Evolutionary conservation across 1,284 basidiomycete genomes (phyloP).

Genomic region (Trametes pubescens): DNA sequence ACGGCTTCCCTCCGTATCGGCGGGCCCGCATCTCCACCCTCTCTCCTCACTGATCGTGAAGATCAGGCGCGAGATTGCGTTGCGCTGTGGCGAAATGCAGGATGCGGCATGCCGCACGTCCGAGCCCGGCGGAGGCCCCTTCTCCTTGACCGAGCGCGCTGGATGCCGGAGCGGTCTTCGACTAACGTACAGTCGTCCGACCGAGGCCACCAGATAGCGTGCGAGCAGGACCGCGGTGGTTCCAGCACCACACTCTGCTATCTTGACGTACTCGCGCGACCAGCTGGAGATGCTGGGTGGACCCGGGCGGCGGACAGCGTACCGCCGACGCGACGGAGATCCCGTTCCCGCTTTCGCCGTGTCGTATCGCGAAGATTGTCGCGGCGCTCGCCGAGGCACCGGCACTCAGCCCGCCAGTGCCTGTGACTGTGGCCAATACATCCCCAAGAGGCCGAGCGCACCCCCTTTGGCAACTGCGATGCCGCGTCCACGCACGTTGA

Average conservation of each 20-base stretch:
- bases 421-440: not conserved
- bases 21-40: constrained; percentile 10
- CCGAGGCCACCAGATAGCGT: not conserved
- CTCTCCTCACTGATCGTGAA: not conserved
- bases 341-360: constrained; percentile 1
- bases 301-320: not conserved
- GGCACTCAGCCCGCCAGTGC: constrained; percentile 4
- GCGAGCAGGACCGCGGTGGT: not conserved
- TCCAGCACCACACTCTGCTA: constrained; percentile 7
- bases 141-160: too few species aligned
- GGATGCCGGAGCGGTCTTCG: not conserved
- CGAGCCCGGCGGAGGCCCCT: not conserved
- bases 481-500: not conserved
- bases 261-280: constrained; percentile 16
- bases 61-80: constrained; percentile 26
- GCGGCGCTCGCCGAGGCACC: constrained; percentile 8
- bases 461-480: not conserved
- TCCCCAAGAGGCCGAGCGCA: not conserved
- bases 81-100: not conserved
- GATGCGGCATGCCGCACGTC: not conserved
- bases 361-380: constrained; percentile 7
- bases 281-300: too few species aligned
- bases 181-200: not conserved
- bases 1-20: constrained; percentile 19
- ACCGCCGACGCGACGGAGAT: constrained; percentile 1